Percentiles rank a stretch among this genome's conserved stretches.
phyloP scores from a whole-genome alignment of 1,284 basidiomycete genomes.

The Melampsora americana region DNA sequence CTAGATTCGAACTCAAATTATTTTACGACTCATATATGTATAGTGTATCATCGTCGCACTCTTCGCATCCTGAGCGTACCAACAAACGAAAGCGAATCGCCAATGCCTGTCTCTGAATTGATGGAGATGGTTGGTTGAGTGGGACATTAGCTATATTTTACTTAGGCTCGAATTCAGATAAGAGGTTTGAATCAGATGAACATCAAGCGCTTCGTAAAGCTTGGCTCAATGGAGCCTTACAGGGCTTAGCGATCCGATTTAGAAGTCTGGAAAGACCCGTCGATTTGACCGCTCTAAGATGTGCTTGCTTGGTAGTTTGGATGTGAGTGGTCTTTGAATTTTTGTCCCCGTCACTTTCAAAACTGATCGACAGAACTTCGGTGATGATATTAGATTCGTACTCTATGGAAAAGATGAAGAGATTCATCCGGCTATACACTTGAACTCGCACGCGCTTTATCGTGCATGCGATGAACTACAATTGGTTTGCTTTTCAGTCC shows the following conservation, averaged over 20 bases:
- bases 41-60: background rate
- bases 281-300: slow-evolving; percentile 24
- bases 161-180: slow-evolving; percentile 21
- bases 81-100: background rate
- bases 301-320: slow-evolving; percentile 43
- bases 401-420: slow-evolving; percentile 41
- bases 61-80: background rate
- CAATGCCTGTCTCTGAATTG: slow-evolving; percentile 27
- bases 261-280: background rate
- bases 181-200: background rate
- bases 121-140: slow-evolving; percentile 40
- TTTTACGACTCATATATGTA: slow-evolving; percentile 27
- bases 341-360: background rate
- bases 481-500: slow-evolving; percentile 15
- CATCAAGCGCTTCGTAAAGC: slow-evolving; percentile 14
- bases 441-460: slow-evolving; percentile 38
- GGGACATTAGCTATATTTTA: slow-evolving; percentile 36
- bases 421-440: slow-evolving; percentile 29
- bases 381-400: slow-evolving; percentile 29
- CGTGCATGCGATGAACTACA: slow-evolving; percentile 43
- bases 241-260: slow-evolving; percentile 14
- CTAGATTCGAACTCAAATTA: slow-evolving; percentile 32
- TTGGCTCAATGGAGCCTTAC: slow-evolving; percentile 35
- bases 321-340: slow-evolving; percentile 9
- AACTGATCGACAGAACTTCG: background rate